Evolutionary conservation across 306 rosid genomes (phyloP).

Genomic region (Vicia faba): DNA sequence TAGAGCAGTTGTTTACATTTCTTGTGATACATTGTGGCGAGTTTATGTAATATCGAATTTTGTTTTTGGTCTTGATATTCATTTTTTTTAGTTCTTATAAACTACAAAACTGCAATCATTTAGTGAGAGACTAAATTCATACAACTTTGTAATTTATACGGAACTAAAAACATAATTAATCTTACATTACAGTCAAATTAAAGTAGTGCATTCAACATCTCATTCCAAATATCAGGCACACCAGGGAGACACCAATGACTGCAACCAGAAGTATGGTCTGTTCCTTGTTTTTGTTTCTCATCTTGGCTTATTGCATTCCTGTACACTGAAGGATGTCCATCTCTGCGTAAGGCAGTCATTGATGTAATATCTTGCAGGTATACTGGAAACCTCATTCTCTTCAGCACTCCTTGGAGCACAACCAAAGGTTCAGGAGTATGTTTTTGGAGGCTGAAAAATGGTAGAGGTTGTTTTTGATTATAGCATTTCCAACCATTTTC

Average conservation of each 20-base stretch:
- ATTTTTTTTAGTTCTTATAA: too few relatives aligned
- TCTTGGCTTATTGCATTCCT: conserved; percentile 55
- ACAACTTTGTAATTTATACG: not conserved
- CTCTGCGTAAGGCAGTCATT: conserved; percentile 77
- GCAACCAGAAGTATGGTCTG: conserved; percentile 79
- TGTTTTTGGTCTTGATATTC: too few relatives aligned
- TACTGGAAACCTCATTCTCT: conserved; percentile 84
- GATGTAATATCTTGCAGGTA: conserved; percentile 84
- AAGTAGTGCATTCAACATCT: conserved; percentile 72
- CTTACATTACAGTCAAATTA: conserved; percentile 43
- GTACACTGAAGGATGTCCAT: conserved; percentile 92
- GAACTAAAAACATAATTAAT: not conserved
- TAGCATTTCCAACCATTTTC: conserved; percentile 94
- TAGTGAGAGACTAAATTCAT: too few relatives aligned
- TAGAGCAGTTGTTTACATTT: conserved; percentile 39
- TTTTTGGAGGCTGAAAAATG: conserved; percentile 61
- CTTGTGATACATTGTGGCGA: not conserved
- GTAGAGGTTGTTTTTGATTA: conserved; percentile 78
- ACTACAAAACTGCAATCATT: too few relatives aligned
- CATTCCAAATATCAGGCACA: conserved; percentile 96
- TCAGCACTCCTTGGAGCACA: conserved; percentile 72
- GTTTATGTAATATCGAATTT: too few relatives aligned
- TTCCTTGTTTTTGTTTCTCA: conserved; percentile 57
- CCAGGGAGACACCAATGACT: conserved; percentile 99
- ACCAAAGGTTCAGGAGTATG: conserved; percentile 70